Percentiles rank a stretch among this genome's conserved stretches.
Conservation (phyloP, 257 asterid genomes). For the Primulina tabacum region DNA sequence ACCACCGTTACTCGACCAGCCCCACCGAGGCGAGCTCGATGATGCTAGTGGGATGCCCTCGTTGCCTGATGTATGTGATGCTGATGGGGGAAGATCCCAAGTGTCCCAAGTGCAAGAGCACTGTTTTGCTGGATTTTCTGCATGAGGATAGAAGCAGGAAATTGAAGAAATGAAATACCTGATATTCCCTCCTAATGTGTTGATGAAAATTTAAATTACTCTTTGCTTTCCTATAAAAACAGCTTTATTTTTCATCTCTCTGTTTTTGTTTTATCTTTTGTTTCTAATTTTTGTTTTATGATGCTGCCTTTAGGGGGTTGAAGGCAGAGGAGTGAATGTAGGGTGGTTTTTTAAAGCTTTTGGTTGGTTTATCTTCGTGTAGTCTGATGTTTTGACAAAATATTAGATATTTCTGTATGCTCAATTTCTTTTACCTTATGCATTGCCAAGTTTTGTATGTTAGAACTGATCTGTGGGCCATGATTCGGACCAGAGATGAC, state of each 20-base stretch:
- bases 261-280: background rate
- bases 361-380: constrained; percentile 4
- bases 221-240: background rate
- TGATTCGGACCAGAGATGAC: too few species aligned
- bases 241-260: background rate
- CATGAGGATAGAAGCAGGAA: constrained; percentile 34
- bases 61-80: constrained; percentile 50
- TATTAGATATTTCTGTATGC: background rate
- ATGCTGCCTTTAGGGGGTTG: constrained; percentile 15
- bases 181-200: background rate
- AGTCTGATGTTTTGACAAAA: constrained; percentile 12
- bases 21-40: constrained; percentile 31
- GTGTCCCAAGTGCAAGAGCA: constrained; percentile 56
- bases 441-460: background rate
- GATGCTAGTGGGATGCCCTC: constrained; percentile 46
- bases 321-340: constrained; percentile 2
- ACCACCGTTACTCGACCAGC: constrained; percentile 16
- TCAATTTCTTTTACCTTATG: background rate
- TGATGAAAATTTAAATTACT: background rate
- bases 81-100: constrained; percentile 37
- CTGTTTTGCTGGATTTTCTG: constrained; percentile 55
- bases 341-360: constrained; percentile 23
- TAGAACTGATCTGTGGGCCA: background rate
- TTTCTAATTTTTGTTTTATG: background rate
- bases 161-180: constrained; percentile 24